phyloP scores from a whole-genome alignment of 257 asterid species.

The Fraxinus cuspidata region DNA sequence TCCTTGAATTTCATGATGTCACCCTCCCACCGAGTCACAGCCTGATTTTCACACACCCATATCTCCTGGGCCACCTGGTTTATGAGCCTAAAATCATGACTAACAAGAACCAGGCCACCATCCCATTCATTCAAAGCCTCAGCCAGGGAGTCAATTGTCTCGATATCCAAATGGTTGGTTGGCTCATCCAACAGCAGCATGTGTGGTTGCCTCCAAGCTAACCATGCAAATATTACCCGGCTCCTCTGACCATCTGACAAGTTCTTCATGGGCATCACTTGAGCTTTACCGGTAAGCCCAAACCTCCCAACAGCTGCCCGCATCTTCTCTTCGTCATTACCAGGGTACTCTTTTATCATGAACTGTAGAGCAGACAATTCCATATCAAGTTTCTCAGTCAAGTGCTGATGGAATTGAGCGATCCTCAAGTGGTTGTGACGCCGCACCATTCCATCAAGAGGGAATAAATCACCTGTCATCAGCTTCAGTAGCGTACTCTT shows the following conservation, averaged over 20 bases:
- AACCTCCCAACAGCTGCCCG: constrained; percentile 84
- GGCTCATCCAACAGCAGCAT: constrained; percentile 91
- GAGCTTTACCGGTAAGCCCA: constrained; percentile 92
- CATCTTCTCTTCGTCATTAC: constrained; percentile 90
- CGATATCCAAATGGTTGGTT: constrained; percentile 92
- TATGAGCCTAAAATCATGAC: constrained; percentile 97
- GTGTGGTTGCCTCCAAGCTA: constrained; percentile 89
- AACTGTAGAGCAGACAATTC: constrained; percentile 74
- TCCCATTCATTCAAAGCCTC: constrained; percentile 98
- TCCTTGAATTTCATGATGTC: constrained; percentile 90
- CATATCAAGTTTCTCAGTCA: constrained; percentile 86
- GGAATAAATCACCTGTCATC: constrained; percentile 89
- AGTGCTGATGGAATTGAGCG: constrained; percentile 92
- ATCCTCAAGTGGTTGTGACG: constrained; percentile 92
- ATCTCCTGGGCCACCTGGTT: constrained; percentile 97
- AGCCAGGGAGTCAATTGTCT: constrained; percentile 91
- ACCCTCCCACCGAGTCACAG: constrained; percentile 86
- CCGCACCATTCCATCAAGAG: constrained; percentile 91
- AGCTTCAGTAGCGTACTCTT: constrained; percentile 93
- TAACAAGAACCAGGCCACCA: constrained; percentile 94
- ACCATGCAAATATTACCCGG: constrained; percentile 93
- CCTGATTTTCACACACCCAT: constrained; percentile 90
- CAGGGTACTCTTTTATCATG: constrained; percentile 87
- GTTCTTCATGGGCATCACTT: constrained; percentile 87
- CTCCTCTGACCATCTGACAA: constrained; percentile 89